phyloP scores from a whole-genome alignment of 1,139 yeast genomes.

The Yamadazyma sp. region DNA sequence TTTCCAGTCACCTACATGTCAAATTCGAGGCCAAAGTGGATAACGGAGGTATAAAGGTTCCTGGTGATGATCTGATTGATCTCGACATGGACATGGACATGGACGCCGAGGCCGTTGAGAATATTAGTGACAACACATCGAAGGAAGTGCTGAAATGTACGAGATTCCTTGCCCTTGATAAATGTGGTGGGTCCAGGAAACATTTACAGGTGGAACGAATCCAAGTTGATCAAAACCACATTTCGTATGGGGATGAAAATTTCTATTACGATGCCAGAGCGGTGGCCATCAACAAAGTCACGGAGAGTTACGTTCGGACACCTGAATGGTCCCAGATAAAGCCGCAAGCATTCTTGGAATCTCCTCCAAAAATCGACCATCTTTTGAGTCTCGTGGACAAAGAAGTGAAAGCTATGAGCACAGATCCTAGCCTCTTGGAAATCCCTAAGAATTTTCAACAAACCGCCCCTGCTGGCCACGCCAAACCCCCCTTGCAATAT shows the following conservation, averaged over 20 bases:
- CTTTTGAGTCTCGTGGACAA: slow-evolving; percentile 19
- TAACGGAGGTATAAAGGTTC: slow-evolving; percentile 10
- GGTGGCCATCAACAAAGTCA: slow-evolving; percentile 45
- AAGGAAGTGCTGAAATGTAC: slow-evolving; percentile 45
- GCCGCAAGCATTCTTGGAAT: slow-evolving; percentile 1
- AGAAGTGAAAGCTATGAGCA: slow-evolving; percentile 19
- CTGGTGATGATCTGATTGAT: slow-evolving; percentile 20
- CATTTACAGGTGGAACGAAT: slow-evolving; percentile 13
- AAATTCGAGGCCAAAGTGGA: slow-evolving; percentile 55
- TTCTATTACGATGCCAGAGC: slow-evolving; percentile 48
- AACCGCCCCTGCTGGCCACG: slow-evolving; percentile 29
- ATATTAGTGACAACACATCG: too few species aligned
- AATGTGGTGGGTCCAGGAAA: slow-evolving; percentile 42
- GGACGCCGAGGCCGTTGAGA: slow-evolving; percentile 23
- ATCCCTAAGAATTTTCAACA: slow-evolving; percentile 28
- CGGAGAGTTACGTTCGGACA: slow-evolving; percentile 28
- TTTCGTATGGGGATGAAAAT: slow-evolving; percentile 8
- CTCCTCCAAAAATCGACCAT: slow-evolving; percentile 3
- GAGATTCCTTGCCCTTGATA: slow-evolving; percentile 77
- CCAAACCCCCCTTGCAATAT: slow-evolving; percentile 22
- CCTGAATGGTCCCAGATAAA: slow-evolving; percentile 13
- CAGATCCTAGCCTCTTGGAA: slow-evolving; percentile 15
- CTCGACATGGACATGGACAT: slow-evolving; percentile 22
- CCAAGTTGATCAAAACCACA: slow-evolving; percentile 11
- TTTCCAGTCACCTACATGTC: slow-evolving; percentile 88